Conservation (phyloP, 2,329 filamentous ascomycete genomes). For the Ceratocystis alfenasii region DNA sequence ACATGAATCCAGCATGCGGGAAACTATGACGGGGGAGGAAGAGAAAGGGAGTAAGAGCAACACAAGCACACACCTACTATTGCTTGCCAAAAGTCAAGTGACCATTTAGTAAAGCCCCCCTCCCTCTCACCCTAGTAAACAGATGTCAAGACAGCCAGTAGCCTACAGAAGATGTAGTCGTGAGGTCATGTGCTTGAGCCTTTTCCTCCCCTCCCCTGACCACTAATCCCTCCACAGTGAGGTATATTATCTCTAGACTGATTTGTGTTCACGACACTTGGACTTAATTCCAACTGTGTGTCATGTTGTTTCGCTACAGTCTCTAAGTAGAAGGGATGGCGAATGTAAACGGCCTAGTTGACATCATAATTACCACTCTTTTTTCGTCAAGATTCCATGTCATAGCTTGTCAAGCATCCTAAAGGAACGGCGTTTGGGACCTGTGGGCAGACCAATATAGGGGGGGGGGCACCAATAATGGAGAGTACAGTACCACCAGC, state of each 20-base stretch:
- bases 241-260: not conserved
- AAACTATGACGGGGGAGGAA: no score
- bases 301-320: constrained; percentile 1
- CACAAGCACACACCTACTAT: no score
- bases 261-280: not conserved
- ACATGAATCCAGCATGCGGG: no score
- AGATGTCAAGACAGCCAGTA: not conserved
- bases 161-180: not conserved
- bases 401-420: not conserved
- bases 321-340: not conserved
- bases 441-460: not conserved
- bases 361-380: not conserved
- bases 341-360: not conserved
- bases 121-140: not conserved
- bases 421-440: not conserved
- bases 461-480: not conserved
- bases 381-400: not conserved
- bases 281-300: not conserved
- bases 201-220: not conserved
- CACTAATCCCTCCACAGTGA: not conserved
- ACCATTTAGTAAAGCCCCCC: no score
- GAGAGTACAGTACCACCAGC: not conserved
- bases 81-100: no score
- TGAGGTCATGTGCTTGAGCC: constrained; percentile 3
- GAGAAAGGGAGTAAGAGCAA: no score